Conservation (phyloP, 169 alveolate genomes). For the Plasmodium vivax region DNA sequence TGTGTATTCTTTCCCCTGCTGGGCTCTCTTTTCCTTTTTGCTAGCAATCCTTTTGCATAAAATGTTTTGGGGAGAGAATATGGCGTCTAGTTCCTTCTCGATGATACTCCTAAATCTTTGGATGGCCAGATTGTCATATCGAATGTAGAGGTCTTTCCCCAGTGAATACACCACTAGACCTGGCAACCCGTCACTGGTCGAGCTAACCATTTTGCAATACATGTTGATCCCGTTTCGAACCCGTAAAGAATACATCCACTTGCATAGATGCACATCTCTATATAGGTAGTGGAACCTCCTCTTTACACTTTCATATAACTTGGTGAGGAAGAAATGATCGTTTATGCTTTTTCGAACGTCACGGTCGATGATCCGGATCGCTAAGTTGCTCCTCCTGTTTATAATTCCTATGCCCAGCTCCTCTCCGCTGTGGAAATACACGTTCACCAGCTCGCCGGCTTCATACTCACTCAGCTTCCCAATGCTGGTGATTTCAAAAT, state of each 20-base stretch:
- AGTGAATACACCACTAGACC: slow-evolving; percentile 14
- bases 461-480: slow-evolving; percentile 22
- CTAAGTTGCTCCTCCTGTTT: slow-evolving; percentile 53
- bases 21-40: slow-evolving; percentile 65
- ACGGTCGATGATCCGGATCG: slow-evolving; percentile 22
- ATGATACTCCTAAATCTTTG: slow-evolving; percentile 36
- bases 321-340: slow-evolving; percentile 23
- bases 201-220: slow-evolving; percentile 36
- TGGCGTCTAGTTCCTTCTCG: slow-evolving; percentile 32
- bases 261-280: slow-evolving; percentile 16
- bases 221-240: slow-evolving; percentile 3
- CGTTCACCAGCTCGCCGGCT: slow-evolving; percentile 42
- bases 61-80: slow-evolving; percentile 33
- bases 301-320: slow-evolving; percentile 48
- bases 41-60: slow-evolving; percentile 44
- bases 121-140: slow-evolving; percentile 45
- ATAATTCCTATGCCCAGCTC: slow-evolving; percentile 29
- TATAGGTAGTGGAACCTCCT: slow-evolving; percentile 45
- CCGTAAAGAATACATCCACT: slow-evolving; percentile 29
- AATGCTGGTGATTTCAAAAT: slow-evolving; percentile 30
- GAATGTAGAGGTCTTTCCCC: slow-evolving; percentile 15
- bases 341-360: slow-evolving; percentile 20
- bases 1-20: slow-evolving; percentile 45
- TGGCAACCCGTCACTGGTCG: slow-evolving; percentile 24
- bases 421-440: slow-evolving; percentile 24